Conservation (phyloP, 164 flowering plant species). For the Houttuynia cordata region DNA sequence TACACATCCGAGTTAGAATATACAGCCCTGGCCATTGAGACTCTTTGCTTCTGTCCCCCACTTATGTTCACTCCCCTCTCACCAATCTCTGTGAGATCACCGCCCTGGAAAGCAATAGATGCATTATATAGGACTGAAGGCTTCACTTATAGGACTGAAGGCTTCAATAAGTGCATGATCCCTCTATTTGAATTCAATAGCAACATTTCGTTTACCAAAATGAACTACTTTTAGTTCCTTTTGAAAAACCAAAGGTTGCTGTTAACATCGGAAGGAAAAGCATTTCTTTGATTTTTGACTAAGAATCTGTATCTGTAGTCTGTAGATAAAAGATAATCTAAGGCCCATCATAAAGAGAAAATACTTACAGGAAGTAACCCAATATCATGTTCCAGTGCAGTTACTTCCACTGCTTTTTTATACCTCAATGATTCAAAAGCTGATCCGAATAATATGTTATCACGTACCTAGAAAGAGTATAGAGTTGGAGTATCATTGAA, state of each 20-base stretch:
- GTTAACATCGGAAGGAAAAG: too few species aligned
- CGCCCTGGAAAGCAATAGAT: slow-evolving; percentile 40
- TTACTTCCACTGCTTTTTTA: slow-evolving; percentile 67
- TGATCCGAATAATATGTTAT: slow-evolving; percentile 88
- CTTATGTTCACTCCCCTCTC: slow-evolving; percentile 98
- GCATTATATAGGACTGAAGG: too few species aligned
- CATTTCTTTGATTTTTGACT: too few species aligned
- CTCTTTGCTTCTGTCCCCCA: slow-evolving; percentile 99
- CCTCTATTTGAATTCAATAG: too few species aligned
- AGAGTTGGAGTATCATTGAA: neutral
- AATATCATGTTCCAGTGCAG: slow-evolving; percentile 83
- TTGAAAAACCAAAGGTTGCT: too few species aligned
- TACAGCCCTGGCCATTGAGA: slow-evolving; percentile 97
- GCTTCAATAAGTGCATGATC: neutral
- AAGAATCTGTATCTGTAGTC: too few species aligned
- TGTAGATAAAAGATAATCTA: too few species aligned
- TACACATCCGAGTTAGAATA: slow-evolving; percentile 89
- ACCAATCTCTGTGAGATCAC: slow-evolving; percentile 99
- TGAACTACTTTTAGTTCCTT: too few species aligned
- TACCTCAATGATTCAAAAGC: slow-evolving; percentile 50
- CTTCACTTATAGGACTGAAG: too few species aligned
- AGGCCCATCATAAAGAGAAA: neutral
- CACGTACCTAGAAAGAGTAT: slow-evolving; percentile 62
- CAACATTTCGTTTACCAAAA: too few species aligned
- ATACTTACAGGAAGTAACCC: slow-evolving; percentile 74